Evolutionary conservation across 1,284 basidiomycete species (phyloP), one percentile per base, ranked within the genome.

Genomic region (Apiotrichum brassicae): DNA sequence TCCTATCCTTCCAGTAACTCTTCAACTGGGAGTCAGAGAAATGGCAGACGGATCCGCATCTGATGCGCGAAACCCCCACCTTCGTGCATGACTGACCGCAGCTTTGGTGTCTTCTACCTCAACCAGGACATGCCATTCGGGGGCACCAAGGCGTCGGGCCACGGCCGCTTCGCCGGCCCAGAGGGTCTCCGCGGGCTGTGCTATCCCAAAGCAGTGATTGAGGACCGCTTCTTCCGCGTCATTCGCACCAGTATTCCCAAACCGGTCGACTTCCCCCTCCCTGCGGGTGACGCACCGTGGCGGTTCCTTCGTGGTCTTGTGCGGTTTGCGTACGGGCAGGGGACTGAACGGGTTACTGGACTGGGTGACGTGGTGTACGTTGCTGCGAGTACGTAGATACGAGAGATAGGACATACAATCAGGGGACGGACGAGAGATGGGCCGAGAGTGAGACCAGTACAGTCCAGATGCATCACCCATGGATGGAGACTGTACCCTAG

Each of bases 71-170:
- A n/a, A 11, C 20, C 32, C 11, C 26, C 25, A 22, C 14, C n/a
- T n/a, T n/a, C n/a, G n/a, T 11, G 6, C 23, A 1, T 30, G 8
- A 40, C 42, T 59, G 36, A 60, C 20, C 11, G 55, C 53, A 72
- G 73, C 48, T 94, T 94, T 67, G 92, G 84, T 20, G 86, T 92
- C 3, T 92, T 86, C 75, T 97, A 97, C 54, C 55, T 69, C 59
- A 94, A 89, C 69, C 93, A 97, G 78, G 86, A 89, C 63, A 78
- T 95, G 61, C 92, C 93, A 4, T 97, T 97, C 54, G 93, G 93
- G 28, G 93, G 92, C 28, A 80, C 82, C 43, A 97, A 97, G 72
- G 79, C 80, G 37, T 88, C 85, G 48, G 92, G 92, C 37, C 91
- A 92, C 65, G 90, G 88, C 12, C 81, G 92, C 55, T 94, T 95